Evolutionary conservation across 2,329 filamentous ascomycete species (phyloP), one percentile per base, ranked within the genome.

Genomic region (Magnaporthales sp.): DNA sequence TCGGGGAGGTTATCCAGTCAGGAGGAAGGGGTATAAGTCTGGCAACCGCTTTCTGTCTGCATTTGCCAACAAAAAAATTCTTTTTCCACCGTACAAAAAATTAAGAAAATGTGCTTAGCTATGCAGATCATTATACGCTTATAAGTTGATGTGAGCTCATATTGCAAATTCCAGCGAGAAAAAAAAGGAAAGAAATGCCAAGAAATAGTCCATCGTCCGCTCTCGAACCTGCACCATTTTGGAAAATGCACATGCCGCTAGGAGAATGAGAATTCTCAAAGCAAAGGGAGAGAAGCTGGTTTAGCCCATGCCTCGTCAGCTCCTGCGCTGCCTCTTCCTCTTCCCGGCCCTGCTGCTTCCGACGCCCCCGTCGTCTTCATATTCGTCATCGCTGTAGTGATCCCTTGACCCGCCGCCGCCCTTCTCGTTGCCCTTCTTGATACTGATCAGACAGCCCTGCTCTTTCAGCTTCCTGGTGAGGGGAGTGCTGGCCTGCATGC

Each of bases 351-450:
- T 30, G 8, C 63, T 26, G 5, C 46, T 29, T 1, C 63, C 63
- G 5, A 5, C 38, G 2, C 61, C 77, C 77, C 67, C 73, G 77
- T 69, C 78, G 78, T 68, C 78, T 77, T 64, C 76, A 76, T 27
- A 80, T 80, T 70, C 75, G 78, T 54, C 80, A 15, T 79, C 80
- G 54, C 78, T 80, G n/a, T 81, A 80, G 2, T 54, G 32, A 11
- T 80, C 78, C 15, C 75, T 76, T 65, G 69, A 72, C 64, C 76
- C 77, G 22, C 67, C 38, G 31, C 71, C 76, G 19, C 79, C 79
- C 76, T 86, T 88, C 68, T 92, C 89, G 70, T 91, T 93, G 15
- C 91, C 91, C 75, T 94, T 95, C 79, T 94, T 94, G 69, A 94
- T 91, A 46, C 91, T 91, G 68, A 95, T 93, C 64, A 92, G 87